These are phyloP conservation scores for Jamesozyma lodderae DNA, from an alignment of 805 yeast genomes.

Conservation along the genomic window DNA sequence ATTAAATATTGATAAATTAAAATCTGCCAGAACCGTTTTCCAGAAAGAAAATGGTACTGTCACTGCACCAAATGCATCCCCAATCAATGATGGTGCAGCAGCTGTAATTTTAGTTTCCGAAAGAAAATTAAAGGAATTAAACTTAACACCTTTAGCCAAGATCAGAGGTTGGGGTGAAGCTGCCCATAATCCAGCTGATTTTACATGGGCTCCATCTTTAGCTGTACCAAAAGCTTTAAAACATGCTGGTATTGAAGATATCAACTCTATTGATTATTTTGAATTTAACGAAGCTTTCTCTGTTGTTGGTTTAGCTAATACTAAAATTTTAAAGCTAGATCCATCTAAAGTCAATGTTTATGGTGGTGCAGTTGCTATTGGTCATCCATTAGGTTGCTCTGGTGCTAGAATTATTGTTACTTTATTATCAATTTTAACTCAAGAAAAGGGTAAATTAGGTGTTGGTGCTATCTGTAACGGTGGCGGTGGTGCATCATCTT, in stretches of 20 bases:
- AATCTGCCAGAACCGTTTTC: constrained; percentile 87
- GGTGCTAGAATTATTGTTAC: constrained; percentile 93
- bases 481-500: constrained; percentile 98
- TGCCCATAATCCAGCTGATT: constrained; percentile 88
- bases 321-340: constrained; percentile 57
- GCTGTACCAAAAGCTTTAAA: constrained; percentile 95
- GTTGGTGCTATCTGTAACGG: constrained; percentile 97
- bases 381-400: constrained; percentile 94
- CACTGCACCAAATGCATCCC: constrained; percentile 95
- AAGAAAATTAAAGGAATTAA: constrained; percentile 73
- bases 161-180: constrained; percentile 97
- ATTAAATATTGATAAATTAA: constrained; percentile 67
- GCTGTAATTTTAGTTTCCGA: constrained; percentile 86
- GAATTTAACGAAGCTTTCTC: constrained; percentile 98
- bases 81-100: constrained; percentile 96
- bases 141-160: constrained; percentile 80
- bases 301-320: constrained; percentile 89
- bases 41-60: constrained; percentile 90
- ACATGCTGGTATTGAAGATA: constrained; percentile 56
- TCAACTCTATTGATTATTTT: constrained; percentile 71
- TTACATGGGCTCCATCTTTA: constrained; percentile 91
- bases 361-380: constrained; percentile 95
- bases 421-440: constrained; percentile 64
- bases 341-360: constrained; percentile 64
- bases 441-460: constrained; percentile 84